Base-by-base conservation (phyloP, 805 yeast species). In the Suhomyces emberorum region DNA sequence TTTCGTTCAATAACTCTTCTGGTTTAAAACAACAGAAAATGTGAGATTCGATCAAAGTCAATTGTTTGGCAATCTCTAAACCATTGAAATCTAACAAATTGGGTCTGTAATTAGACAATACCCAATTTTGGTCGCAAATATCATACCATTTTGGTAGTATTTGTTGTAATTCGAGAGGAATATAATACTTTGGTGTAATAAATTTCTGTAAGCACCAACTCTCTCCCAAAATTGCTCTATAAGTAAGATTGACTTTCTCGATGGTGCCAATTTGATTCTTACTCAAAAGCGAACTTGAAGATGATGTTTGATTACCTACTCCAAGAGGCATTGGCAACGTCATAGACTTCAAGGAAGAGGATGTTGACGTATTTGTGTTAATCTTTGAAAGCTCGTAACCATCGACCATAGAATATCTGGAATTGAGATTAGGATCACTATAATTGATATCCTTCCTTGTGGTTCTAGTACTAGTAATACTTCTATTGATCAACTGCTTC, bases 41-140 rank as follows among this genome's bases (percentile, higher is more conserved):
- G 28, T 69, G 70, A 2, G 84, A 77, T 53, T 85, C 95, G 42
- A 85, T 74, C 14, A 83, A 60, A 0, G 93, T 83, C 31, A 85
- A 61, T 46, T 84, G 93, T 51, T 83, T 84, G 2, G 93, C 89
- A 16, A 83, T 64, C 48, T 84, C 93, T 47, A 83, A 63, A 0
- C 88, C 81, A 54, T 82, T 83, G 47, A 79, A 68, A 42, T 81
- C 79, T 25, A 77, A 52, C 28, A 78, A 57, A 30, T 74, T 69
- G 12, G 76, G 69, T 40, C 79, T 69, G 46, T 72, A 74, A 42
- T 72, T 74, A 7, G 74, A 61, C 37, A 76, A 63, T 17, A 69
- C 76, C 84, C 86, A 80, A 40, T 72, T 70, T 37, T 71, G 76
- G 37, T 75, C 78, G 32, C 78, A 69, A 2, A 75, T 56, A 11